phyloP scores from a whole-genome alignment of 2,329 filamentous ascomycete genomes.

The Torrubiellomyces zombiae region DNA sequence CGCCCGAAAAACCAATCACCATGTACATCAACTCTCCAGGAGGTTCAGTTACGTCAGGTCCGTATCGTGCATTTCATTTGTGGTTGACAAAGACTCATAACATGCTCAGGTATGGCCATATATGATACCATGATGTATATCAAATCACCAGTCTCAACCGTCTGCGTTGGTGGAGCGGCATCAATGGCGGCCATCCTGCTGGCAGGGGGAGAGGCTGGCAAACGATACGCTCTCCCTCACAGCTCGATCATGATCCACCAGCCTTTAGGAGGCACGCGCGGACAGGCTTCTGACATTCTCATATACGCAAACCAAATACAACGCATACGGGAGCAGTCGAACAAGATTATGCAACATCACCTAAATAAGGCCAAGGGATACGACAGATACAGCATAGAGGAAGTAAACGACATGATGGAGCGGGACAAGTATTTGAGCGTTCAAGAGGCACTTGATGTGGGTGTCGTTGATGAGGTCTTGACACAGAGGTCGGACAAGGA shows the following conservation, averaged over 20 bases:
- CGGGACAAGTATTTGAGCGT: slow-evolving; percentile 88
- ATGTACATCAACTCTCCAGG: slow-evolving; percentile 98
- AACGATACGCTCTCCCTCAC: slow-evolving; percentile 82
- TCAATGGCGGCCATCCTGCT: slow-evolving; percentile 88
- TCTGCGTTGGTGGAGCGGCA: slow-evolving; percentile 86
- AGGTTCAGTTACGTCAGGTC: slow-evolving; percentile 64
- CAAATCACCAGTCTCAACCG: slow-evolving; percentile 77
- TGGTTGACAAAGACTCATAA: too few species aligned
- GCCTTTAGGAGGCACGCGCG: slow-evolving; percentile 57
- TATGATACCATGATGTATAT: slow-evolving; percentile 99
- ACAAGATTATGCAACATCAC: slow-evolving; percentile 77
- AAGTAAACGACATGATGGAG: slow-evolving; percentile 93
- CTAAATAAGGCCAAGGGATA: slow-evolving; percentile 60
- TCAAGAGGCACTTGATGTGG: slow-evolving; percentile 73
- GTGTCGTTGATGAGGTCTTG: slow-evolving; percentile 83
- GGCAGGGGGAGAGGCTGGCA: slow-evolving; percentile 68
- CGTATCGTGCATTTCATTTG: too few species aligned
- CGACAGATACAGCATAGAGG: slow-evolving; percentile 62
- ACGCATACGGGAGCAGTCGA: slow-evolving; percentile 67
- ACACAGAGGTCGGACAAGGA: slow-evolving; percentile 37
- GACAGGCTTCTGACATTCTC: slow-evolving; percentile 64
- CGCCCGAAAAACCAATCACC: slow-evolving; percentile 83
- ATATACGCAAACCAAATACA: slow-evolving; percentile 97
- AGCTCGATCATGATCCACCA: slow-evolving; percentile 96
- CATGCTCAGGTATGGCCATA: slow-evolving; percentile 50